phyloP scores from a whole-genome alignment of 1,139 yeast genomes.

The Scheffersomyces segobiensis region DNA sequence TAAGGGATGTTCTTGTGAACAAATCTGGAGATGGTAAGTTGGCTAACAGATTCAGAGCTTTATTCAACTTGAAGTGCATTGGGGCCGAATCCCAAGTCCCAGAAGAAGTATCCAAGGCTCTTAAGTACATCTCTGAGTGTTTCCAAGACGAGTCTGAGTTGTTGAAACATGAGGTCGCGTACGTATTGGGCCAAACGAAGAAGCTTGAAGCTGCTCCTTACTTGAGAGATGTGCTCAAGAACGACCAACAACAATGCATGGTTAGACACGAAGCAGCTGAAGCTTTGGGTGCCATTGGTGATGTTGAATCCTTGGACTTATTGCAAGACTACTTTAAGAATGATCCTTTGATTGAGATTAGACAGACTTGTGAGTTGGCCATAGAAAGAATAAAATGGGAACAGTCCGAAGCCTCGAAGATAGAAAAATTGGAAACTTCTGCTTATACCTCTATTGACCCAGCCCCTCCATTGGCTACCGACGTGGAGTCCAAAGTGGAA shows the following conservation, averaged over 20 bases:
- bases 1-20: slow-evolving; percentile 69
- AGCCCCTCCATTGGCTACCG: slow-evolving; percentile 89
- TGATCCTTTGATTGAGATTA: slow-evolving; percentile 84
- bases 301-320: slow-evolving; percentile 67
- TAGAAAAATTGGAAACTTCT: slow-evolving; percentile 73
- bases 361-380: slow-evolving; percentile 97
- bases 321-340: slow-evolving; percentile 62
- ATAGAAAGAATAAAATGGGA: slow-evolving; percentile 95
- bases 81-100: slow-evolving; percentile 58
- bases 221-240: slow-evolving; percentile 69
- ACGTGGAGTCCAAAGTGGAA: slow-evolving; percentile 55
- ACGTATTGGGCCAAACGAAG: slow-evolving; percentile 95
- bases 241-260: slow-evolving; percentile 79
- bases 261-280: slow-evolving; percentile 99
- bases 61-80: slow-evolving; percentile 82
- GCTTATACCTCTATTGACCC: slow-evolving; percentile 91
- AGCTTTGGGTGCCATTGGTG: slow-evolving; percentile 95
- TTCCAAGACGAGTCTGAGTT: slow-evolving; percentile 86
- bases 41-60: slow-evolving; percentile 88
- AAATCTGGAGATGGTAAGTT: slow-evolving; percentile 66
- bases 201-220: slow-evolving; percentile 76
- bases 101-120: slow-evolving; percentile 58
- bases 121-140: slow-evolving; percentile 79
- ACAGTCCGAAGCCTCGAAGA: slow-evolving; percentile 59
- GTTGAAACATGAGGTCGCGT: slow-evolving; percentile 96